phyloP scores from a whole-genome alignment of 371 early-diverging fungal species.

The Circinella minor region DNA sequence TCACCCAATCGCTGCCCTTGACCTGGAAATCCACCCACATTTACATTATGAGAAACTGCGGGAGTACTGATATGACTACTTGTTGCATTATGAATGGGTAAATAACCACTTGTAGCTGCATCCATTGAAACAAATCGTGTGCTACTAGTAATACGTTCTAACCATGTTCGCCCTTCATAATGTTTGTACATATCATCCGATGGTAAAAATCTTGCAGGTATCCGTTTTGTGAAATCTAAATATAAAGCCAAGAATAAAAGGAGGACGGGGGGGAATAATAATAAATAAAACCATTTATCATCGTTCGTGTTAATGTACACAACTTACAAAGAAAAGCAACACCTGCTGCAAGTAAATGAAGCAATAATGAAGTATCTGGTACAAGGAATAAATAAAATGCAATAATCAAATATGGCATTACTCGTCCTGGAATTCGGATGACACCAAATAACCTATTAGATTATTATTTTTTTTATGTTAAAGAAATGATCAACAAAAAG shows the following conservation, averaged over 20 bases:
- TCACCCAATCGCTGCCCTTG: constrained; percentile 26
- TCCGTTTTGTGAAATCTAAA: constrained; percentile 12
- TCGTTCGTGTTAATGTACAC: no score
- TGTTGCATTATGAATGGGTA: constrained; percentile 15
- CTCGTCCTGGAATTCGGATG: constrained; percentile 24
- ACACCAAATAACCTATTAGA: constrained; percentile 30
- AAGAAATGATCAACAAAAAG: neutral
- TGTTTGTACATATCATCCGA: constrained; percentile 9
- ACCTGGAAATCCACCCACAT: constrained; percentile 16
- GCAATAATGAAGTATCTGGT: constrained; percentile 24
- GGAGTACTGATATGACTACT: neutral
- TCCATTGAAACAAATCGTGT: constrained; percentile 20
- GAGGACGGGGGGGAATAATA: no score
- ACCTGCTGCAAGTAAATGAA: constrained; percentile 21
- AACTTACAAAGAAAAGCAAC: constrained; percentile 26
- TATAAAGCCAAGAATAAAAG: neutral
- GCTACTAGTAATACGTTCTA: neutral
- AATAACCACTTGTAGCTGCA: constrained; percentile 7
- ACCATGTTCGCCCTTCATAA: constrained; percentile 18
- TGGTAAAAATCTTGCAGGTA: constrained; percentile 13
- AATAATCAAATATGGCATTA: constrained; percentile 26
- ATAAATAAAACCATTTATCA: neutral
- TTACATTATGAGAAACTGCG: constrained; percentile 1
- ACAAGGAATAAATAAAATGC: constrained; percentile 28
- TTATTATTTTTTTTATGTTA: neutral